Evolutionary conservation across 2,329 filamentous ascomycete genomes (phyloP).

Genomic region (Aspergillus sp.): DNA sequence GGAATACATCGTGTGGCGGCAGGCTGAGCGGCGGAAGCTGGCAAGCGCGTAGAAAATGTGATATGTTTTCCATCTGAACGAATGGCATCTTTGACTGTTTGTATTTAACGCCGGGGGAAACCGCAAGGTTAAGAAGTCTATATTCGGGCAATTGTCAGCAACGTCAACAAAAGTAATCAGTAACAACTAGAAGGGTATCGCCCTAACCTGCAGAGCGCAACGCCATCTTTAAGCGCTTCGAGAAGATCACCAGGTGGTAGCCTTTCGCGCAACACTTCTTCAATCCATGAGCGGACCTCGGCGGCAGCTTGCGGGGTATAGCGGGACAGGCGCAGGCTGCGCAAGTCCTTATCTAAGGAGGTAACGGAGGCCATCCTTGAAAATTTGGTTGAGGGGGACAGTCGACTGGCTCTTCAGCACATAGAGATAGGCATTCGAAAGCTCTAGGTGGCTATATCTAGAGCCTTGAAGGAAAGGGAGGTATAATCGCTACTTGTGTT

Average conservation of each 20-base stretch:
- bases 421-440: constrained; percentile 7
- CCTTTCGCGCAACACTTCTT: constrained; percentile 71
- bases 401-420: background rate
- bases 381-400: background rate
- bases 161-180: background rate
- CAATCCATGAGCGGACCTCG: constrained; percentile 83
- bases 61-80: constrained; percentile 99
- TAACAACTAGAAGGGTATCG: background rate
- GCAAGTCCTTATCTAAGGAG: constrained; percentile 92
- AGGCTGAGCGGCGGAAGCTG: constrained; percentile 81
- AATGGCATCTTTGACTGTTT: constrained; percentile 95
- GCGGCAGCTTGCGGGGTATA: constrained; percentile 90
- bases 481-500: constrained; percentile 3
- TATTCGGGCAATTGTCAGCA: constrained; percentile 10
- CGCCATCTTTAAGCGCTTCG: constrained; percentile 84
- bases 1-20: constrained; percentile 90
- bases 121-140: constrained; percentile 79
- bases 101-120: constrained; percentile 79
- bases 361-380: constrained; percentile 82
- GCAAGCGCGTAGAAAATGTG: constrained; percentile 87
- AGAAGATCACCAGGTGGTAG: constrained; percentile 75
- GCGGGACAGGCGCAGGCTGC: constrained; percentile 85
- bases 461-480: background rate
- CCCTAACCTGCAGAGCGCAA: constrained; percentile 81
- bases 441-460: background rate